Percentiles rank a stretch among this genome's conserved stretches.
phyloP scores from a whole-genome alignment of 2,329 filamentous ascomycete species.

The Whalleya microplaca region DNA sequence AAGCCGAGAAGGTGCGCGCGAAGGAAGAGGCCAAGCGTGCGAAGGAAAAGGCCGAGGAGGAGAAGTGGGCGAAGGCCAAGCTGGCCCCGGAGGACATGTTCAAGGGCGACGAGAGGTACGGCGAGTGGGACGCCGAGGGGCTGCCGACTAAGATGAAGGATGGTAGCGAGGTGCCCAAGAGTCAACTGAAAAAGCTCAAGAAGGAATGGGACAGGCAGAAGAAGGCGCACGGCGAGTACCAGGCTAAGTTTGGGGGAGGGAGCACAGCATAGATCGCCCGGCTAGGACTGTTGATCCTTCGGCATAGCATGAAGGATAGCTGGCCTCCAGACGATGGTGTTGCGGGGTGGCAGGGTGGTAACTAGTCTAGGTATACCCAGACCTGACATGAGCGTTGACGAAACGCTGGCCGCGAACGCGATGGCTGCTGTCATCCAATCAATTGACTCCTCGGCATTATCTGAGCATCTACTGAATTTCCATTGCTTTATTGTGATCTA shows the following conservation, averaged over 20 bases:
- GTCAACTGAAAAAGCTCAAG: constrained; percentile 75
- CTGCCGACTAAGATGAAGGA: constrained; percentile 77
- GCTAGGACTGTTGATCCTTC: no score
- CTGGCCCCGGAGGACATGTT: constrained; percentile 60
- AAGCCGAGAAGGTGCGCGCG: constrained; percentile 61
- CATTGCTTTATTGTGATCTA: no score
- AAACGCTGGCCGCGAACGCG: no score
- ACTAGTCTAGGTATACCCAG: no score
- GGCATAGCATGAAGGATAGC: background rate
- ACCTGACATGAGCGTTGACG: no score
- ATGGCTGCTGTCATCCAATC: no score
- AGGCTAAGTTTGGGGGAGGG: constrained; percentile 40
- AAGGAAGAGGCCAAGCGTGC: constrained; percentile 60
- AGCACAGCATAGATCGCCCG: constrained; percentile 20
- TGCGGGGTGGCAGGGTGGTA: no score
- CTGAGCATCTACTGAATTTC: no score
- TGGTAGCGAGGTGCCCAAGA: constrained; percentile 81
- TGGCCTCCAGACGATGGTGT: background rate
- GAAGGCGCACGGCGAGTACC: constrained; percentile 73
- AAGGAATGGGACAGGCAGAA: constrained; percentile 93
- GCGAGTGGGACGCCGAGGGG: constrained; percentile 81
- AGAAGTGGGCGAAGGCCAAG: constrained; percentile 62
- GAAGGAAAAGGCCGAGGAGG: constrained; percentile 53
- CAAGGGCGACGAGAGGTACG: constrained; percentile 62
- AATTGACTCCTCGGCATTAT: no score